Conservation (phyloP, 805 yeast species). For the Myxozyma melibiosi region DNA sequence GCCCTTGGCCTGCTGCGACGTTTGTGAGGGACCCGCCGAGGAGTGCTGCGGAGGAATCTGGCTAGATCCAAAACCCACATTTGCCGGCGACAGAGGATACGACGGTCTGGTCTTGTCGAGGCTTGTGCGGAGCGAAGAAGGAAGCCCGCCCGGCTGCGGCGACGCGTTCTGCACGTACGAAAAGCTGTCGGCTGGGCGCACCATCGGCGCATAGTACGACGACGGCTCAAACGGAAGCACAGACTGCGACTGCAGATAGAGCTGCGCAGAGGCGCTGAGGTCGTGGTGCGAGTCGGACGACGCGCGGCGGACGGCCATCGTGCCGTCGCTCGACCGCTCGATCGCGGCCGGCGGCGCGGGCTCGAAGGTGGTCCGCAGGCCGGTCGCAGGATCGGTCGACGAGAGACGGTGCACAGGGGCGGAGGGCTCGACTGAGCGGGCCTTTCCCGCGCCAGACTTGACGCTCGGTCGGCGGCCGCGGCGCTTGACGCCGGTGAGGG, state of each 20-base stretch:
- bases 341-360: background rate
- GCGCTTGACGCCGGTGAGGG: constrained; percentile 3
- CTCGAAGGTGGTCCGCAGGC: background rate
- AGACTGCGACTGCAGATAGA: constrained; percentile 2
- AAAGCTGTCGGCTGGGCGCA: background rate
- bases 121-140: constrained; percentile 7
- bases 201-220: constrained; percentile 1
- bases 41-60: background rate
- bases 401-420: background rate
- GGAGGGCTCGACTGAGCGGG: background rate
- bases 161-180: background rate
- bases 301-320: constrained; percentile 5
- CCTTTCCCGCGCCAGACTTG: constrained; percentile 5
- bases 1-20: background rate
- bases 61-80: background rate
- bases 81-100: background rate
- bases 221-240: background rate
- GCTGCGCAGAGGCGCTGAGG: background rate
- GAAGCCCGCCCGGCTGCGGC: background rate
- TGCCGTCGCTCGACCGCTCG: constrained; percentile 9
- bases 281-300: constrained; percentile 5
- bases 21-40: no score
- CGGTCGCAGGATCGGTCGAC: background rate
- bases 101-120: constrained; percentile 4
- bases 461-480: constrained; percentile 20